Base-by-base conservation (phyloP, 768 basidiomycete species). In the Sporobolomyces pararoseus region DNA sequence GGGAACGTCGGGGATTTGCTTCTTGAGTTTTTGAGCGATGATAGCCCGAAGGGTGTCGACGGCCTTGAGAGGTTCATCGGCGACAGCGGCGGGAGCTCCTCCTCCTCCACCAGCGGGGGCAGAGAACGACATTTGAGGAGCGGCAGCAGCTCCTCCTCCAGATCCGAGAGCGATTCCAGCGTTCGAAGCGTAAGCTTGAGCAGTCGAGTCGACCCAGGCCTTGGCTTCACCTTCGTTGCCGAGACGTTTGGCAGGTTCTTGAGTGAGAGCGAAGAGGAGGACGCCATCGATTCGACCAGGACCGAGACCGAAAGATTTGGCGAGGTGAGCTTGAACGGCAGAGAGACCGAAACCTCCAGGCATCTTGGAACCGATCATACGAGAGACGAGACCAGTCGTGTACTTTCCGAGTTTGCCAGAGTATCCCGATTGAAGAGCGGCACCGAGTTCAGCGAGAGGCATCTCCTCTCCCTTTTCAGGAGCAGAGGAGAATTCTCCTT, bases 391-490 rank as follows among this genome's bases (percentile, higher is more conserved):
- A 25, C 91, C 88, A 52, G 85, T 88, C 19, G 90, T 90, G 81
- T 98, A 92, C 80, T 98, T 99, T 77, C 96, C 95, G 32, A 95
- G 86, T 13, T 83, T 78, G 34, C 93, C 93, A 51, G 85, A 81
- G 81, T 90, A 90, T 4, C 93, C 93, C 61, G 86, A 83, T 14
- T 85, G 83, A 39, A 98, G 82, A 21, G 90, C 87, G 34, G 91
- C 85, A 49, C 93, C 96, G 14, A 99, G 87, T 78, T 99, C 96
- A 75, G 97, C 93, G 58, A 99, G 86, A 42, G 96, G 89, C 49
- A 99, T 85, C 76, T 99, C 96, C 79, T 99, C 96, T 14, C 90
- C 93, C 83, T 98, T 99, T 83, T 99, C 96, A 0, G 96, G 96
- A 1, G 95, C 91, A 12, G 91, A 90, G 6, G 87, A 77, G 79